Conservation (phyloP, 2,329 filamentous ascomycete species). For the Aureobasidium lini region DNA sequence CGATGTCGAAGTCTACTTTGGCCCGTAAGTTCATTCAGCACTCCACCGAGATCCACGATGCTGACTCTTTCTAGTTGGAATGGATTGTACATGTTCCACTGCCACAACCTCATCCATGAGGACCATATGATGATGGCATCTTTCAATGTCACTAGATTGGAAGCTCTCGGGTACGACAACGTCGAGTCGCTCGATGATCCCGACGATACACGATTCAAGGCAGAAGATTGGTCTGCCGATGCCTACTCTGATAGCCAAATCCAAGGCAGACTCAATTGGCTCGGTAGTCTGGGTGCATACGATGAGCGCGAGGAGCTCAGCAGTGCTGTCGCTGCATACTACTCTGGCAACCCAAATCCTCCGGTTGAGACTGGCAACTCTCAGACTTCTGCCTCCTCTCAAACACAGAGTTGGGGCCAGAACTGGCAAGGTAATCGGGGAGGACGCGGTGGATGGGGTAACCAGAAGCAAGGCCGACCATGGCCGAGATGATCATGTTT, state of each 20-base stretch:
- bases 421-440: background rate
- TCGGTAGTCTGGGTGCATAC: conserved; percentile 14
- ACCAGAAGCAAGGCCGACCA: background rate
- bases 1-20: conserved; percentile 44
- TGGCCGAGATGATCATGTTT: background rate
- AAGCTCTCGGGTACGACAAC: conserved; percentile 26
- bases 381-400: background rate
- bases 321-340: conserved; percentile 6
- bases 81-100: conserved; percentile 39
- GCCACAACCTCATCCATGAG: conserved; percentile 16
- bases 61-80: conserved; percentile 33
- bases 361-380: background rate
- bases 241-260: background rate
- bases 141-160: conserved; percentile 36
- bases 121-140: conserved; percentile 38
- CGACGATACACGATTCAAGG: conserved; percentile 17
- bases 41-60: background rate
- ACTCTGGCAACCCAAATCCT: background rate
- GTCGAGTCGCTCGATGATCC: conserved; percentile 21
- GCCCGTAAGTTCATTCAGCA: conserved; percentile 26
- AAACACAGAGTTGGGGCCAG: background rate
- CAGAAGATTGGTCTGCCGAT: conserved; percentile 17
- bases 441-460: background rate
- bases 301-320: background rate
- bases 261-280: conserved; percentile 6